phyloP scores from a whole-genome alignment of 495 filamentous ascomycete species.

The Talaromyces nanjingensis region DNA sequence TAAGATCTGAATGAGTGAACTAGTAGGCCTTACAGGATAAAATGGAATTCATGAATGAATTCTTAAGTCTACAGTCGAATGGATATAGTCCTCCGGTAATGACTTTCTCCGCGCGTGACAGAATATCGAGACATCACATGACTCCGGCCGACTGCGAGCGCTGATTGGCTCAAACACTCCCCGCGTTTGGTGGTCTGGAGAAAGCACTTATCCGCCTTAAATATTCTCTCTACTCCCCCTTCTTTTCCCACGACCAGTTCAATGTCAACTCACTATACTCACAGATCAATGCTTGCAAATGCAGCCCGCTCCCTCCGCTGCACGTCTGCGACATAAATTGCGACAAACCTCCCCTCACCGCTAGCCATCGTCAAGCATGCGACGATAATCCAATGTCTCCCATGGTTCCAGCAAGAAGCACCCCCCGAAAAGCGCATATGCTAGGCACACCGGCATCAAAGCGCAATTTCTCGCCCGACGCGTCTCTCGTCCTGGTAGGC shows the following conservation, averaged over 20 bases:
- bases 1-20: no score
- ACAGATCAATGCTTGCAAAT: background rate
- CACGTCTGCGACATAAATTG: background rate
- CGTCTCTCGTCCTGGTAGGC: conserved; percentile 71
- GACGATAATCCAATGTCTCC: background rate
- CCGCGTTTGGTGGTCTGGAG: background rate
- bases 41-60: no score
- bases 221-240: no score
- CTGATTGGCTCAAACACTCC: background rate
- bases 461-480: conserved; percentile 50
- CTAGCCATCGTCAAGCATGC: background rate
- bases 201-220: no score
- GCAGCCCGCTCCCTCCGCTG: background rate
- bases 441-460: background rate
- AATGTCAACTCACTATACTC: background rate
- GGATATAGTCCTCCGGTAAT: background rate
- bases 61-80: no score
- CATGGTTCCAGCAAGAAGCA: conserved; percentile 2
- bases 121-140: background rate
- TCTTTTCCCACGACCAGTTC: no score
- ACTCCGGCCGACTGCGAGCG: background rate
- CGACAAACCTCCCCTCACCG: background rate
- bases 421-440: conserved; percentile 15
- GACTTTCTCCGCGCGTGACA: background rate
- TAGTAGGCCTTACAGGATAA: no score